phyloP scores from a whole-genome alignment of 2,329 filamentous ascomycete species.

The Botrytis tulipae region DNA sequence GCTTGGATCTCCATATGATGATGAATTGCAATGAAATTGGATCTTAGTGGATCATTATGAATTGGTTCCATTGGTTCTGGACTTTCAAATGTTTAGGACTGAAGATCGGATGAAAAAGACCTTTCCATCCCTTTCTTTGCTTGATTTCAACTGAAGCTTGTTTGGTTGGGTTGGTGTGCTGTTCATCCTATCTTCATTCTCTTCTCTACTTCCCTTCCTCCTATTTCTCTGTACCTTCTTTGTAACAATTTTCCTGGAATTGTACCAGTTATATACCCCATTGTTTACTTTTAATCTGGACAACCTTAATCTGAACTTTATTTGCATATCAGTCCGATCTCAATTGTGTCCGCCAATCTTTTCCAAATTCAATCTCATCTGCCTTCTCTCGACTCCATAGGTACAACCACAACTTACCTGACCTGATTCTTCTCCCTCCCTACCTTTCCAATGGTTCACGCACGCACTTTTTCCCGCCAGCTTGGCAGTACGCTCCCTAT shows the following conservation, averaged over 20 bases:
- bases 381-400: background rate
- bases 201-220: background rate
- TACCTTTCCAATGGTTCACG: constrained; percentile 5
- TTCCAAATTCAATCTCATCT: background rate
- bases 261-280: background rate
- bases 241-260: background rate
- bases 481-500: constrained; percentile 4
- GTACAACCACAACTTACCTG: background rate
- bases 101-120: background rate
- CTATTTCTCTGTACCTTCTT: background rate
- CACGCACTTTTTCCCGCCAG: constrained; percentile 14
- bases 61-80: constrained; percentile 11
- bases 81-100: background rate
- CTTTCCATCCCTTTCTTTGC: constrained; percentile 11
- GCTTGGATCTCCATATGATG: constrained; percentile 7
- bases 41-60: background rate
- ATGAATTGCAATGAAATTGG: background rate
- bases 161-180: background rate
- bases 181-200: background rate
- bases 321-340: background rate
- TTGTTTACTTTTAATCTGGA: background rate
- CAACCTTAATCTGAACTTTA: background rate
- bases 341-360: background rate
- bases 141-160: background rate
- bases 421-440: background rate